Conservation (phyloP, 2,329 filamentous ascomycete genomes). For the Verticillium nonalfalfae region DNA sequence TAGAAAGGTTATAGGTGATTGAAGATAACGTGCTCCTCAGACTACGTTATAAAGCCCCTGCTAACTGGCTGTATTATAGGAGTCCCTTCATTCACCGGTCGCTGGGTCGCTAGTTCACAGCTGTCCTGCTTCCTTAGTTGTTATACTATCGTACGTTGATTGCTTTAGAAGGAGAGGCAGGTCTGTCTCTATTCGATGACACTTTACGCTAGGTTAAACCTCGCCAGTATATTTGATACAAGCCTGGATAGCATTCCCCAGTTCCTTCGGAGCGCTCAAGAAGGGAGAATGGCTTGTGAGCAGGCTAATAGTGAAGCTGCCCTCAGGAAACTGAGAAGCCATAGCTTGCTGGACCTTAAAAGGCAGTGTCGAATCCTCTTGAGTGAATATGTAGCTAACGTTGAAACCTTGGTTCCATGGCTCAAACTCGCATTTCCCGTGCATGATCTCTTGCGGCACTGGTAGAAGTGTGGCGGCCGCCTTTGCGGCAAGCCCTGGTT, state of each 20-base stretch:
- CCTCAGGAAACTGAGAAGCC: slow-evolving; percentile 17
- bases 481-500: slow-evolving; percentile 5
- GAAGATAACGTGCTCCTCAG: no score
- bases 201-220: no score
- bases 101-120: no score
- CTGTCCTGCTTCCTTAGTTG: no score
- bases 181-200: no score
- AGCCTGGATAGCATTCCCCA: slow-evolving; percentile 1
- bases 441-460: slow-evolving; percentile 11
- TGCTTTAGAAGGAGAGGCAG: no score
- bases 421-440: slow-evolving; percentile 15
- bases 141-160: no score
- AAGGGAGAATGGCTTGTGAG: slow-evolving; percentile 4
- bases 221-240: background rate
- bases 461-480: slow-evolving; percentile 7
- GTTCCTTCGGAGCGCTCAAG: slow-evolving; percentile 3
- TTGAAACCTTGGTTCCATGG: slow-evolving; percentile 19
- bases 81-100: no score
- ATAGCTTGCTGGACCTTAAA: slow-evolving; percentile 13
- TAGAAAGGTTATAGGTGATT: no score
- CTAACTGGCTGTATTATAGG: no score
- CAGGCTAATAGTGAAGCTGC: slow-evolving; percentile 7
- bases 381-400: slow-evolving; percentile 16
- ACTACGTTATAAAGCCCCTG: no score
- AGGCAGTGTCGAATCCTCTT: slow-evolving; percentile 16